Base-by-base conservation (phyloP, 805 yeast genomes). In the Ogataea siamensis region DNA sequence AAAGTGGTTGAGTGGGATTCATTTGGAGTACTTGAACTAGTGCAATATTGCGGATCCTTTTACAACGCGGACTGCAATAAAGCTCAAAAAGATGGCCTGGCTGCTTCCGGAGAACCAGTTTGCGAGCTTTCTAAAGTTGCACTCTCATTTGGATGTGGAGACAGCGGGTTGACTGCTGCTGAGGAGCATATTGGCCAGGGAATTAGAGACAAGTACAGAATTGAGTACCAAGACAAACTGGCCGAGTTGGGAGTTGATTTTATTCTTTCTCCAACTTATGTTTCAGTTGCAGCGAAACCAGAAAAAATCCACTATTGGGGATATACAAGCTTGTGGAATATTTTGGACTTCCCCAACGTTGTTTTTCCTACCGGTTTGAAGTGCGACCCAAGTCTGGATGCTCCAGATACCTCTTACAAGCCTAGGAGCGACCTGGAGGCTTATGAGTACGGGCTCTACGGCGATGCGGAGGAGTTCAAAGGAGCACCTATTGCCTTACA, bases 281-380 rank as follows among this genome's bases (percentile, higher is more conserved):
- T 70, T 37, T 78, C 78, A 37, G 83, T 79, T 31, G 86, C 89
- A 11, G 81, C 86, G 32, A 67, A 69, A 40, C 80, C 81, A 5
- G 77, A 73, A 37, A 69, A 68, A 15, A 64, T 78, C 9, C 71
- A 73, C 51, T 80, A 80, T 60, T 83, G 88, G 87, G 81, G 87
- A 2, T 83, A 83, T 67, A 80, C 88, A 5, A 65, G 82, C 3
- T 66, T 80, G 48, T 83, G 78, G 77, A 83, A 83, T 59, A 54
- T 81, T 39, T 59, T 81, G 43, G 89, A 83, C 57, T 69, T 74
- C 50, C 87, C 89, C 14, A 72, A 74, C 24, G 73, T 77, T 37
- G 68, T 71, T 0, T 67, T 78, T 62, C 85, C 81, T 41, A 70
- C 83, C 3, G 75, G 83, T 4, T 60, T 77, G 43, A 63, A 59